Evolutionary conservation across 2,329 filamentous ascomycete genomes (phyloP).

Genomic region (Beauveria australis): DNA sequence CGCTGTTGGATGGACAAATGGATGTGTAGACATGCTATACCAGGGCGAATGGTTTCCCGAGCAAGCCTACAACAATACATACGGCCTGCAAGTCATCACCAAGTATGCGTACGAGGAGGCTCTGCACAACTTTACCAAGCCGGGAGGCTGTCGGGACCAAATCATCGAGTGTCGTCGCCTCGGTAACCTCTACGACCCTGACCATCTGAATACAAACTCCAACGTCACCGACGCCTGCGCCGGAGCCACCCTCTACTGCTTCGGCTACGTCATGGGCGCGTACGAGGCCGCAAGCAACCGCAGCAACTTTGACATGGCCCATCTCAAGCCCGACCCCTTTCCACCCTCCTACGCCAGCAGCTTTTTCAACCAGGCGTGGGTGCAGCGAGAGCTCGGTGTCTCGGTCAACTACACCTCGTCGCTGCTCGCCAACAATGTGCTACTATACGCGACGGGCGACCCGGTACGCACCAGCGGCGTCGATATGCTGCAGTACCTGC

Average conservation of each 20-base stretch:
- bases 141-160: conserved; percentile 40
- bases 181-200: conserved; percentile 24
- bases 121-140: conserved; percentile 11
- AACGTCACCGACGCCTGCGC: conserved; percentile 14
- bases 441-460: background rate
- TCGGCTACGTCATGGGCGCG: background rate
- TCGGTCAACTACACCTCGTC: conserved; percentile 42
- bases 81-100: conserved; percentile 48
- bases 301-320: conserved; percentile 47
- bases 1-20: conserved; percentile 60
- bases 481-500: conserved; percentile 44
- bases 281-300: background rate
- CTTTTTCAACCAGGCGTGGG: conserved; percentile 52
- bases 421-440: conserved; percentile 26
- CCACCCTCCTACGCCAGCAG: conserved; percentile 49
- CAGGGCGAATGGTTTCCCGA: conserved; percentile 46
- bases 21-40: conserved; percentile 53
- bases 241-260: conserved; percentile 19
- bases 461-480: background rate
- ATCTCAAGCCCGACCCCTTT: conserved; percentile 45
- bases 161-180: conserved; percentile 40
- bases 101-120: conserved; percentile 26
- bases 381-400: conserved; percentile 53
- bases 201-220: conserved; percentile 42
- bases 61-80: conserved; percentile 56